A percentile compares a stretch with the other conserved stretches of the same genome.
These are phyloP conservation scores for Flueggea neowawraea DNA, from an alignment of 441 rosid species.

Conservation along the genomic window DNA sequence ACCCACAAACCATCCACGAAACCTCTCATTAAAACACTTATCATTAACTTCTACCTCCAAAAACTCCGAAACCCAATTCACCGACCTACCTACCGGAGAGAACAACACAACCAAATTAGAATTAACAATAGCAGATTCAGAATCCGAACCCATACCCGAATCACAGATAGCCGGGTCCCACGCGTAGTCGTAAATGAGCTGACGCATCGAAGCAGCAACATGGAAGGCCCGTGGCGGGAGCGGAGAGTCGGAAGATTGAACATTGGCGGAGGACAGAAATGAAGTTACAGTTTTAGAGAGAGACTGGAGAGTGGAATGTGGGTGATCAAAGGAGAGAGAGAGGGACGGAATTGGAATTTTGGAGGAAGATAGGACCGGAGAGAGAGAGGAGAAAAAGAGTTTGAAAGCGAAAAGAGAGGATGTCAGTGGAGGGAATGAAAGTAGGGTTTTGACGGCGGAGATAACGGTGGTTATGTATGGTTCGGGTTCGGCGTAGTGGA, in stretches of 20 bases:
- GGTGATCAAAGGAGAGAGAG: conserved; percentile 65
- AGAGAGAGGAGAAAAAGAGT: conserved; percentile 86
- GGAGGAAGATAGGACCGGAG: conserved; percentile 82
- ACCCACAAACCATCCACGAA: conserved; percentile 41
- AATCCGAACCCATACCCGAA: conserved; percentile 32
- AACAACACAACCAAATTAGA: conserved; percentile 77
- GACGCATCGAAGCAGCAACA: conserved; percentile 62
- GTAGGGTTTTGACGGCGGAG: conserved; percentile 52
- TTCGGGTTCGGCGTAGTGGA: conserved; percentile 26
- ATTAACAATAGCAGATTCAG: conserved; percentile 27
- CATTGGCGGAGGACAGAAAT: conserved; percentile 9
- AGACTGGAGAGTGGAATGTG: conserved; percentile 38
- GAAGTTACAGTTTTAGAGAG: conserved; percentile 30
- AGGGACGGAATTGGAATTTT: conserved; percentile 58
- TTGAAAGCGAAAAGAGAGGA: conserved; percentile 73
- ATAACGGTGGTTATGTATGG: conserved; percentile 40
- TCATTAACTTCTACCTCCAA: conserved; percentile 34
- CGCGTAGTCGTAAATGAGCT: conserved; percentile 76
- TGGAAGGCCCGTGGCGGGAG: conserved; percentile 35
- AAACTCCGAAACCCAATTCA: conserved; percentile 42
- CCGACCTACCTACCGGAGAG: conserved; percentile 48
- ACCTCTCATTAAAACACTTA: conserved; percentile 34
- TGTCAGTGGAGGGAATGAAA: conserved; percentile 55
- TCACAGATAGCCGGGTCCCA: conserved; percentile 62
- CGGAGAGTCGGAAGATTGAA: not conserved